Evolutionary conservation across 192 early-diverging fungal genomes (phyloP).

Genomic region (Geosiphon pyriformis): DNA sequence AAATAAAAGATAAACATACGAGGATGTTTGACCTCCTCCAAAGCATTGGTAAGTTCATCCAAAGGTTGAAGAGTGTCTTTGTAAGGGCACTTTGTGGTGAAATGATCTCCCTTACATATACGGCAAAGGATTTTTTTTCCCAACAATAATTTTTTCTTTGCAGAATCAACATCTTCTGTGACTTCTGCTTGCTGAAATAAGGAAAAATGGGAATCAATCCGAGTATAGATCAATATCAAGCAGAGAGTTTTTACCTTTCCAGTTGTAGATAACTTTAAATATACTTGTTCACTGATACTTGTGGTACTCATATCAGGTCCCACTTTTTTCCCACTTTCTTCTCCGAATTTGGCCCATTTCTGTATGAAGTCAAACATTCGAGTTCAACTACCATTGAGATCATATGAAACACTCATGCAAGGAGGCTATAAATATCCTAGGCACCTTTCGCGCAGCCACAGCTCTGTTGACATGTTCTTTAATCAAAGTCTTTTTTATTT

Average conservation of each 20-base stretch:
- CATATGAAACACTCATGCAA: not conserved
- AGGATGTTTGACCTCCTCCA: conserved; percentile 38
- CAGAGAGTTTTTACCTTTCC: conserved; percentile 53
- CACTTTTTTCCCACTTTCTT: conserved; percentile 63
- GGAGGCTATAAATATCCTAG: not conserved
- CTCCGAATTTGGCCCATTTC: conserved; percentile 93
- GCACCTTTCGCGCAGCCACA: conserved; percentile 82
- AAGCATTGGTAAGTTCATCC: conserved; percentile 54
- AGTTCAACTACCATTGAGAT: not conserved
- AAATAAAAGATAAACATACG: too few relatives aligned
- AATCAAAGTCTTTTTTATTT: conserved; percentile 73
- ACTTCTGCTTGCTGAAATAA: conserved; percentile 39
- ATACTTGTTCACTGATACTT: conserved; percentile 79
- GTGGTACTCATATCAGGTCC: conserved; percentile 90
- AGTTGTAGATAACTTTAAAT: conserved; percentile 73
- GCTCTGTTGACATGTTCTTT: conserved; percentile 80
- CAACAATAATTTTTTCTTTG: conserved; percentile 55
- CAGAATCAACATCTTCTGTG: conserved; percentile 60
- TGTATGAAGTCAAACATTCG: too few relatives aligned
- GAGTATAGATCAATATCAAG: conserved; percentile 19
- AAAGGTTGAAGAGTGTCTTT: conserved; percentile 87
- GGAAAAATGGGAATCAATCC: not conserved
- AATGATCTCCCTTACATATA: conserved; percentile 95
- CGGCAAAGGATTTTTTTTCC: conserved; percentile 88
- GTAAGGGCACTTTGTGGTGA: conserved; percentile 95